These are phyloP conservation scores for Mycena pura DNA, from an alignment of 768 basidiomycete genomes.

Conservation along the genomic window DNA sequence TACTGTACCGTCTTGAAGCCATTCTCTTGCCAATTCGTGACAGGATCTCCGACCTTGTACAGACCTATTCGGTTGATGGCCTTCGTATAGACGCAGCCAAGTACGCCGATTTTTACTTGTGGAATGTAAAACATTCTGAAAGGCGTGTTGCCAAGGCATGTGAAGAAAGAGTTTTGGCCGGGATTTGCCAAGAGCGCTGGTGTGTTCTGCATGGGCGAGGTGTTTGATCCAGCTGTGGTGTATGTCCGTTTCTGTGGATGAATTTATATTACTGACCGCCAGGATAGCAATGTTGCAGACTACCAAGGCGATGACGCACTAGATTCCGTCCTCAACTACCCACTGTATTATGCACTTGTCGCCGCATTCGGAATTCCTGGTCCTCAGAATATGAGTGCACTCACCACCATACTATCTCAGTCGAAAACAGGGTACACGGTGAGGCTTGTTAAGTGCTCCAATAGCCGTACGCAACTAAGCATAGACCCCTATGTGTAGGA, in stretches of 20 bases:
- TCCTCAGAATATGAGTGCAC: conserved; percentile 61
- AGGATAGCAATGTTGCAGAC: conserved; percentile 56
- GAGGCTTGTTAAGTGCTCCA: neutral
- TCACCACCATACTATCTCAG: conserved; percentile 58
- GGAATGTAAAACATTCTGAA: conserved; percentile 15
- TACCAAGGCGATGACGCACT: conserved; percentile 69
- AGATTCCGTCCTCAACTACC: conserved; percentile 77
- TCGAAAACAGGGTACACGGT: conserved; percentile 62
- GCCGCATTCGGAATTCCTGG: conserved; percentile 79
- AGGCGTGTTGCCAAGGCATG: conserved; percentile 58
- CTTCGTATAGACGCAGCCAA: conserved; percentile 80
- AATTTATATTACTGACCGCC: neutral
- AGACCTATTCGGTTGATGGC: conserved; percentile 82
- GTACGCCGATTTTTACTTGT: conserved; percentile 35
- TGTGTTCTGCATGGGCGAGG: conserved; percentile 88
- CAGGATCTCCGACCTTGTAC: conserved; percentile 71
- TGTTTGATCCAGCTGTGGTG: conserved; percentile 63
- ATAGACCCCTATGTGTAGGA: conserved; percentile 2
- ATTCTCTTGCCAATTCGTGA: no score
- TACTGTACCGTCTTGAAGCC: no score
- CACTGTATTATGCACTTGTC: conserved; percentile 68
- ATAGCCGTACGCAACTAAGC: no score
- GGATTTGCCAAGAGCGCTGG: conserved; percentile 74
- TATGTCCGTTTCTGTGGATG: conserved; percentile 31
- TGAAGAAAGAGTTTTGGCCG: conserved; percentile 79